These are phyloP conservation scores for Diplogelasinospora grovesii DNA, from an alignment of 495 filamentous ascomycete species.

Conservation along the genomic window DNA sequence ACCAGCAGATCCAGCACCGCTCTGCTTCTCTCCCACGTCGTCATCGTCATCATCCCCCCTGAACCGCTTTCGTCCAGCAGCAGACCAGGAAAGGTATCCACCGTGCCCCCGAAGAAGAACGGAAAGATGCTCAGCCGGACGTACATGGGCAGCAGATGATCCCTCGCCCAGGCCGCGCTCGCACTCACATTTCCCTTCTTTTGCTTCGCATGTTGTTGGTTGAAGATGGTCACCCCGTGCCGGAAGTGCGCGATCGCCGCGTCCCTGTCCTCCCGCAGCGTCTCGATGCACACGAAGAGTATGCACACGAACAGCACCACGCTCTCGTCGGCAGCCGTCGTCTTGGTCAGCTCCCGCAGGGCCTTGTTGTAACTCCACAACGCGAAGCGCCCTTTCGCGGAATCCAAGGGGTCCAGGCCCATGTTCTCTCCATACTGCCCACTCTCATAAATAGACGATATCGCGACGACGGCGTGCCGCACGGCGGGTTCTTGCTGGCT, in stretches of 20 bases:
- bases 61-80: constrained; percentile 1
- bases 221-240: constrained; percentile 32
- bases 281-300: constrained; percentile 51
- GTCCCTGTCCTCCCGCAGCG: constrained; percentile 37
- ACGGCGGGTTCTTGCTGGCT: constrained; percentile 46
- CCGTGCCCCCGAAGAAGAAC: constrained; percentile 26
- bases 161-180: constrained; percentile 20
- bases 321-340: constrained; percentile 17
- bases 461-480: constrained; percentile 49
- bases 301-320: constrained; percentile 47
- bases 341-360: constrained; percentile 24
- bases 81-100: constrained; percentile 19
- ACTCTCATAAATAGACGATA: constrained; percentile 28
- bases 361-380: constrained; percentile 31
- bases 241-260: constrained; percentile 35
- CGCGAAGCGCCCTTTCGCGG: constrained; percentile 14
- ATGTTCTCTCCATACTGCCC: constrained; percentile 14
- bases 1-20: constrained; percentile 23
- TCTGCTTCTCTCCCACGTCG: constrained; percentile 15
- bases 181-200: too few relatives aligned
- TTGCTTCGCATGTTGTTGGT: constrained; percentile 6
- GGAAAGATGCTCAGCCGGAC: constrained; percentile 27
- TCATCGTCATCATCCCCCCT: constrained; percentile 3
- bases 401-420: constrained; percentile 14
- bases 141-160: constrained; percentile 28